phyloP scores from a whole-genome alignment of 106 monocot genomes.

The Dendrobium catenatum region DNA sequence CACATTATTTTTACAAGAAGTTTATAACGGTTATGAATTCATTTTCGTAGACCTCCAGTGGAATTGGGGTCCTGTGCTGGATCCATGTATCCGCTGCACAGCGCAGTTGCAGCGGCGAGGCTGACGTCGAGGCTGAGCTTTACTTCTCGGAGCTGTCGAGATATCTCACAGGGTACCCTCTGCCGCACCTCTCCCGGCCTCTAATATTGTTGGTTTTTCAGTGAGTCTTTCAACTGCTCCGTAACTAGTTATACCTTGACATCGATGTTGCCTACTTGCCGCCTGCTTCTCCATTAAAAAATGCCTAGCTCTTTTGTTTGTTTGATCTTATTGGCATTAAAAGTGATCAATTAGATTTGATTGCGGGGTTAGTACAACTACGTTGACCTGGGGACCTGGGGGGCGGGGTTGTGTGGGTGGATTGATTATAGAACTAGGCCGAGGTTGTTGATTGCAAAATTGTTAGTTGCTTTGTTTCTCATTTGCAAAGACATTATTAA shows the following conservation, averaged over 20 bases:
- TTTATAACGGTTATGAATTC: background rate
- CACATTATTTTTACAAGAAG: background rate
- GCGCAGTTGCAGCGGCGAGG: slow-evolving; percentile 60
- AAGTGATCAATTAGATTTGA: background rate
- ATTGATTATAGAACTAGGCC: background rate
- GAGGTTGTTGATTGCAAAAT: background rate
- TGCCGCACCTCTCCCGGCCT: slow-evolving; percentile 65
- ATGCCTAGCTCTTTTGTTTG: background rate
- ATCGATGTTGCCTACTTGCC: background rate
- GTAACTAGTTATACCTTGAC: background rate
- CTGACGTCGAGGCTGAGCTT: slow-evolving; percentile 54
- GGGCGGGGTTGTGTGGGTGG: background rate
- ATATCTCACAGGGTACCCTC: slow-evolving; percentile 64
- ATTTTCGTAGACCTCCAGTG: slow-evolving; percentile 31
- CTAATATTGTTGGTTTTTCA: slow-evolving; percentile 23
- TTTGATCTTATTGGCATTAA: background rate
- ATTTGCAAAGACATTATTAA: background rate
- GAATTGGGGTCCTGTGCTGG: slow-evolving; percentile 32
- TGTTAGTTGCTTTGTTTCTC: background rate
- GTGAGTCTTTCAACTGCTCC: slow-evolving; percentile 8
- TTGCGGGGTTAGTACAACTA: background rate
- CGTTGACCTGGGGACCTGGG: no score
- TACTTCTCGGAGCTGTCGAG: slow-evolving; percentile 35
- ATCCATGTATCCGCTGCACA: slow-evolving; percentile 51
- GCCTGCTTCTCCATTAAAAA: background rate